phyloP scores from a whole-genome alignment of 2,329 filamentous ascomycete genomes.

The Onygena corvina region DNA sequence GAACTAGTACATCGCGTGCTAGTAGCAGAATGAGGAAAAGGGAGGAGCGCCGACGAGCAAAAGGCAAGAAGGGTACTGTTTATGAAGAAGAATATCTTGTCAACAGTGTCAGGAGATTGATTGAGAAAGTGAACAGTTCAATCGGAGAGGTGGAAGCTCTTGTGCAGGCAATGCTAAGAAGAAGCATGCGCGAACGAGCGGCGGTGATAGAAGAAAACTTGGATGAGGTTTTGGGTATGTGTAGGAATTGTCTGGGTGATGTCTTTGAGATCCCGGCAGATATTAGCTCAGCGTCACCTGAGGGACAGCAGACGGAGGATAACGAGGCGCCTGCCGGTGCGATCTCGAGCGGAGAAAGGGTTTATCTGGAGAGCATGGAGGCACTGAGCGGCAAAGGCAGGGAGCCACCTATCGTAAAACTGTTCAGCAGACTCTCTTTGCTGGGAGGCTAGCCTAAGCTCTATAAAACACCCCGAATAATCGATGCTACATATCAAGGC shows the following conservation, averaged over 20 bases:
- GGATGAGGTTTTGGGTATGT: slow-evolving; percentile 60
- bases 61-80: slow-evolving; percentile 90
- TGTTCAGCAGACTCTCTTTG: slow-evolving; percentile 31
- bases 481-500: background rate
- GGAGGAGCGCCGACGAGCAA: slow-evolving; percentile 88
- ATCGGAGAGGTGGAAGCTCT: slow-evolving; percentile 61
- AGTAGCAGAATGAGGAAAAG: slow-evolving; percentile 74
- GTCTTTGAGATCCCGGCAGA: slow-evolving; percentile 45
- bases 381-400: slow-evolving; percentile 26
- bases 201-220: slow-evolving; percentile 62
- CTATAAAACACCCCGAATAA: background rate
- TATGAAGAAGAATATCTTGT: slow-evolving; percentile 98
- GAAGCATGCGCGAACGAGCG: slow-evolving; percentile 80
- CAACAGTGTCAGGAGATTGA: slow-evolving; percentile 68
- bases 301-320: slow-evolving; percentile 16
- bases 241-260: slow-evolving; percentile 53
- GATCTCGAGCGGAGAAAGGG: slow-evolving; percentile 23
- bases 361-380: slow-evolving; percentile 33
- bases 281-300: slow-evolving; percentile 19
- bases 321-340: slow-evolving; percentile 14
- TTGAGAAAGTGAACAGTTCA: slow-evolving; percentile 66
- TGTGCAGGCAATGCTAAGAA: slow-evolving; percentile 62
- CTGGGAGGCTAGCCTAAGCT: slow-evolving; percentile 19
- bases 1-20: slow-evolving; percentile 42
- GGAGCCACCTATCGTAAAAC: slow-evolving; percentile 43